Percentiles rank a stretch among this genome's conserved stretches.
Evolutionary conservation across 768 basidiomycete species (phyloP).

Genomic region (Hericium rajendrae): DNA sequence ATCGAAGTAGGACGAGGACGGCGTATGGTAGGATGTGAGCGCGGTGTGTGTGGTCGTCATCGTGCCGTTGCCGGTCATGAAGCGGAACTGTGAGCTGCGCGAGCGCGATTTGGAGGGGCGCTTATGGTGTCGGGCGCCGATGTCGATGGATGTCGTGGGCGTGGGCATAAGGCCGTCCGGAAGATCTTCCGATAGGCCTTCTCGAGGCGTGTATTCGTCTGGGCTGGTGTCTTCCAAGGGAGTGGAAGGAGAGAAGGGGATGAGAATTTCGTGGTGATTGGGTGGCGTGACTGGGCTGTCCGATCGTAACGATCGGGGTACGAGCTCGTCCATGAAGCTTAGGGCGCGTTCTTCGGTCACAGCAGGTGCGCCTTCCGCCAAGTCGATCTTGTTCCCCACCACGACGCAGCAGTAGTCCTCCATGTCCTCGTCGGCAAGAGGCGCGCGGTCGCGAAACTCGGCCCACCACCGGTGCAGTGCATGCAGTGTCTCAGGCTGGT

Average conservation of each 20-base stretch:
- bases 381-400: constrained; percentile 68
- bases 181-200: background rate
- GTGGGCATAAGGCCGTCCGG: constrained; percentile 13
- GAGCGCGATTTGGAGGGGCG: constrained; percentile 36
- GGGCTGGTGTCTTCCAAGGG: constrained; percentile 12
- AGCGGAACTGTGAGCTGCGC: constrained; percentile 31
- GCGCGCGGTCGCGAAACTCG: constrained; percentile 61
- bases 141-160: constrained; percentile 24
- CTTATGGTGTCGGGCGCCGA: constrained; percentile 18
- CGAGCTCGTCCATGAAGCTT: constrained; percentile 46
- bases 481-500: constrained; percentile 47
- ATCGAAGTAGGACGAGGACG: constrained; percentile 69
- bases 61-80: constrained; percentile 33
- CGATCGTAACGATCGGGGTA: constrained; percentile 21
- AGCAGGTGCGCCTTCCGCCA: constrained; percentile 21
- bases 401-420: constrained; percentile 63
- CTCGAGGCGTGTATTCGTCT: background rate
- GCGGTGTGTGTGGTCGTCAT: constrained; percentile 49
- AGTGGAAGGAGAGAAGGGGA: background rate
- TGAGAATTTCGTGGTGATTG: background rate
- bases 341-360: constrained; percentile 36
- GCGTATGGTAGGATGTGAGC: constrained; percentile 64
- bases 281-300: constrained; percentile 3
- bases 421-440: constrained; percentile 52
- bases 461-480: constrained; percentile 68